Evolutionary conservation across 441 rosid species (phyloP).

Genomic region (Erodium trifolium): DNA sequence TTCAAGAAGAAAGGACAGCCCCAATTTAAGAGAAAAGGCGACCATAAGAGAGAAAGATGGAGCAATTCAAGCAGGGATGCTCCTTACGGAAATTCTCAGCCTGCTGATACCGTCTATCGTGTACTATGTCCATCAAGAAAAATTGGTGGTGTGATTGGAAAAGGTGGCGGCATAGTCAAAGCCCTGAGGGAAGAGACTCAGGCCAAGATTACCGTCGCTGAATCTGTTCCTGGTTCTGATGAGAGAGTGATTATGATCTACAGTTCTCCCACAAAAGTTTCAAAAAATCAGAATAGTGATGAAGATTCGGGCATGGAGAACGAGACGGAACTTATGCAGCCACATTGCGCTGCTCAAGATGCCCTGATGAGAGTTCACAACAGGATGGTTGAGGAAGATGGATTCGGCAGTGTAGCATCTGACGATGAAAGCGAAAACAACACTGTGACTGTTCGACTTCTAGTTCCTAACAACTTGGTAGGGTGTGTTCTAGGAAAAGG

Average conservation of each 20-base stretch:
- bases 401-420: constrained; percentile 32
- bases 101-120: constrained; percentile 47
- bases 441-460: constrained; percentile 38
- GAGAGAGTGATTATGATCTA: constrained; percentile 51
- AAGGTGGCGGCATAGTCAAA: constrained; percentile 46
- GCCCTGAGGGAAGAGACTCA: constrained; percentile 44
- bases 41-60: constrained; percentile 32
- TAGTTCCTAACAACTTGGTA: constrained; percentile 51
- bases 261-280: constrained; percentile 32
- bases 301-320: constrained; percentile 24
- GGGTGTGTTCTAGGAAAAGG: constrained; percentile 53
- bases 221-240: constrained; percentile 50
- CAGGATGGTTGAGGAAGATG: constrained; percentile 42
- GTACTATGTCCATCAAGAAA: constrained; percentile 53
- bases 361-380: constrained; percentile 54
- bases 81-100: constrained; percentile 23
- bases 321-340: constrained; percentile 27
- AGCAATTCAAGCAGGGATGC: constrained; percentile 30
- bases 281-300: constrained; percentile 19
- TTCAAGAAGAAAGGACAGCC: constrained; percentile 27
- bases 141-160: constrained; percentile 57
- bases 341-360: constrained; percentile 58
- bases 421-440: constrained; percentile 33
- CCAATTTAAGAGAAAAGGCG: constrained; percentile 41
- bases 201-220: constrained; percentile 50